Evolutionary conservation across 306 rosid species (phyloP), one percentile per base, ranked within the genome.

Genomic region (Fagus crenata): DNA sequence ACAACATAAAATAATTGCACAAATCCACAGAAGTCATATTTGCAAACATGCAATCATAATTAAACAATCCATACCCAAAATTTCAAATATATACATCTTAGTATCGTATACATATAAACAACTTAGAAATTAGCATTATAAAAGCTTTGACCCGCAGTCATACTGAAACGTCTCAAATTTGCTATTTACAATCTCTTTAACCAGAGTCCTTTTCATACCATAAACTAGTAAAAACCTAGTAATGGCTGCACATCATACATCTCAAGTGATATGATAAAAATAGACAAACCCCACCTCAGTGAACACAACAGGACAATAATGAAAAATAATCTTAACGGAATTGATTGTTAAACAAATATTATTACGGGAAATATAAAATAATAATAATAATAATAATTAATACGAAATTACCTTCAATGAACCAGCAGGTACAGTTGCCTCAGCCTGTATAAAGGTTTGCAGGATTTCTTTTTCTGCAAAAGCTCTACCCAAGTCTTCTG

Each of bases 401-500:
- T 9, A 76, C 32, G 40, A 61, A 22, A 35, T 85, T 85, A 92
- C 98, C 98, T 90, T 90, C 81, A 88, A 13, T 36, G 89, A 81
- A 79, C 90, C 88, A 54, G 82, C 71, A 11, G 93, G 82, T 80
- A 90, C 43, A 40, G 86, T 60, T 63, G 90, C 84, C 83, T 94
- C 98, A 5, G 84, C 85, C 53, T 90, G 89, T 8, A 88, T 36
- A 71, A 92, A 88, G 7, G 81, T 88, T 77, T 86, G 89, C 81
- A 90, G 79, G 73, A 87, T 81, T 32, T 88, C 81, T 67, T 90
- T 85, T 73, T 92, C 96, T 7, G 98, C 86, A 85, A 89, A 95
- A 87, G 96, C 97, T 92, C 89, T 88, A 64, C 96, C 92, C 74
- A 95, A 85, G 80, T 95, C 97, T 81, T 87, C 88, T 3, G 98